These are phyloP conservation scores for Sporobolomyces phaffii DNA, from an alignment of 768 basidiomycete species.

Conservation along the genomic window DNA sequence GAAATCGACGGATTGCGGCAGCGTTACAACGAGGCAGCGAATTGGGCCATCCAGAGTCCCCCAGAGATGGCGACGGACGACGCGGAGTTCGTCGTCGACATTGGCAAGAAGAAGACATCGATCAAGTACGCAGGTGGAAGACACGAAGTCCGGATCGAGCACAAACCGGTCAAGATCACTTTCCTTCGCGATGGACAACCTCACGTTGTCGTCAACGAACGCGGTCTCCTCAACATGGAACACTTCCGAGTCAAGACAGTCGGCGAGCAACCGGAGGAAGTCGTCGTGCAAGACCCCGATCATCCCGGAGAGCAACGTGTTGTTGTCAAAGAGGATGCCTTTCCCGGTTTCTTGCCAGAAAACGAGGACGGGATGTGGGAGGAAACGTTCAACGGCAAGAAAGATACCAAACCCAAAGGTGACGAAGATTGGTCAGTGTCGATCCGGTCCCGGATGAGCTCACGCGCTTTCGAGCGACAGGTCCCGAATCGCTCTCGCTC, in stretches of 20 bases:
- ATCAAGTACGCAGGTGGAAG: slow-evolving; percentile 50
- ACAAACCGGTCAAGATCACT: slow-evolving; percentile 68
- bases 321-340: slow-evolving; percentile 39
- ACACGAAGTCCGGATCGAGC: slow-evolving; percentile 54
- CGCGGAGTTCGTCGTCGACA: slow-evolving; percentile 21
- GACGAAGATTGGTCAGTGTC: too few relatives aligned
- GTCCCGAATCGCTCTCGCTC: slow-evolving; percentile 85
- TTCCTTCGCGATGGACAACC: slow-evolving; percentile 68
- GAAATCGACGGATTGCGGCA: slow-evolving; percentile 70
- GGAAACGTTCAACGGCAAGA: slow-evolving; percentile 78
- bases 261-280: slow-evolving; percentile 48
- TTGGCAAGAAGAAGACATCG: slow-evolving; percentile 48
- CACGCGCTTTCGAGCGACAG: slow-evolving; percentile 49
- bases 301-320: slow-evolving; percentile 48
- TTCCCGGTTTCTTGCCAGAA: slow-evolving; percentile 60
- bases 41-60: slow-evolving; percentile 75
- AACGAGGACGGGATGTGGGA: slow-evolving; percentile 80
- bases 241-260: slow-evolving; percentile 66
- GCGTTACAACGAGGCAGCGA: slow-evolving; percentile 84
- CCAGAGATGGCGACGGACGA: slow-evolving; percentile 52
- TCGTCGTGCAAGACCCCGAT: slow-evolving; percentile 50
- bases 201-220: slow-evolving; percentile 81
- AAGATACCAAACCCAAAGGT: slow-evolving; percentile 95
- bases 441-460: too few relatives aligned
- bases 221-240: slow-evolving; percentile 91